These are phyloP conservation scores for Apostasia shenzhenica DNA, from an alignment of 106 monocot species.

Conservation along the genomic window DNA sequence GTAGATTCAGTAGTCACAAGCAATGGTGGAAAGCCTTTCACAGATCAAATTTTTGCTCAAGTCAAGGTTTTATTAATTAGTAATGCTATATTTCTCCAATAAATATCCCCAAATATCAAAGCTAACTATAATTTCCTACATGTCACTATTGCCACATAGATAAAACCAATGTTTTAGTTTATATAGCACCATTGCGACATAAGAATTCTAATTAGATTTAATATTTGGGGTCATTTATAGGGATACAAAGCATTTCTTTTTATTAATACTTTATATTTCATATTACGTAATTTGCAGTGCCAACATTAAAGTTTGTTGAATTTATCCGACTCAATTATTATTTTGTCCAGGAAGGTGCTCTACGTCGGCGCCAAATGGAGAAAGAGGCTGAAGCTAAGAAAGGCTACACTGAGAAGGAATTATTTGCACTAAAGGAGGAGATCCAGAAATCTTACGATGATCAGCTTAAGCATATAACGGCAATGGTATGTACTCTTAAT, in stretches of 20 bases:
- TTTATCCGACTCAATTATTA: no score
- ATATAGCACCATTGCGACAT: no score
- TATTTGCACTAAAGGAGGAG: slow-evolving; percentile 27
- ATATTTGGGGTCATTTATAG: no score
- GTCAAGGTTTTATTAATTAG: slow-evolving; percentile 31
- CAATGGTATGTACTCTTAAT: slow-evolving; percentile 34
- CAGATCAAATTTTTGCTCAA: slow-evolving; percentile 30
- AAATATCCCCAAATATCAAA: no score
- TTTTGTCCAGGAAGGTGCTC: slow-evolving; percentile 33
- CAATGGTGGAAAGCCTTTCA: slow-evolving; percentile 62
- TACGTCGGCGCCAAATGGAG: slow-evolving; percentile 29
- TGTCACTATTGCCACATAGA: no score
- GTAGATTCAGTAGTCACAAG: slow-evolving; percentile 38
- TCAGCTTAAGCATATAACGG: slow-evolving; percentile 47
- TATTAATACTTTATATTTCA: not conserved
- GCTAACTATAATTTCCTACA: no score
- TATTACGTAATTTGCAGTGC: no score
- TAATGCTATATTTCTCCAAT: not conserved
- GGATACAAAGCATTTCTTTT: no score
- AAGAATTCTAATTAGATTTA: no score
- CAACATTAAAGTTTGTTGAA: no score
- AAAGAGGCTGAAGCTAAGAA: slow-evolving; percentile 30
- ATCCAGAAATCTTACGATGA: slow-evolving; percentile 29
- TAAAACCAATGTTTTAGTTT: no score
- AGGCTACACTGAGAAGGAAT: slow-evolving; percentile 45